Evolutionary conservation across 495 filamentous ascomycete genomes (phyloP), one percentile per base, ranked within the genome.

Genomic region (Trichoderma asperelloides): DNA sequence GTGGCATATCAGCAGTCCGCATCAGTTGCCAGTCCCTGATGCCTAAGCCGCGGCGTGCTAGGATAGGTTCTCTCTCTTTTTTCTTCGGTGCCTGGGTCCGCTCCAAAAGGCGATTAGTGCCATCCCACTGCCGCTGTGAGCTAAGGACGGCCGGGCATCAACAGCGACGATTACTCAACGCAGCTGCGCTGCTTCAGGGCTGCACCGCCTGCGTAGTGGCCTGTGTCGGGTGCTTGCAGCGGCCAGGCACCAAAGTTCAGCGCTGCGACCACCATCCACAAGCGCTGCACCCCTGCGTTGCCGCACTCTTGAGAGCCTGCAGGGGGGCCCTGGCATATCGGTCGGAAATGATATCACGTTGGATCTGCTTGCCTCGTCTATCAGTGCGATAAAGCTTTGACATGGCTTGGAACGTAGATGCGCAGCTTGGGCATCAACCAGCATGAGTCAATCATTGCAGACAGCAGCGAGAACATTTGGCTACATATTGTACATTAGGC

Each of bases 241-340:
- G 49, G n/a, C 16, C 49, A 60, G 55, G 55, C 55, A 60, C 55
- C 55, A 30, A 30, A 30, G 55, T 51, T 1, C 55, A 60, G 55
- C 25, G 55, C 15, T 25, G 13, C 55, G 27, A 11, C 9, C 55
- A 13, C 55, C 55, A 60, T 60, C 16, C 55, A 60, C 49, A 2
- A 27, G 33, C 49, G 49, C 49, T 25, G 49, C 9, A 55, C 49
- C 49, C 49, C 49, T 55, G 49, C 49, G 49, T 25, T 21, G 55
- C 27, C 12, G 55, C 55, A 30, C 25, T 60, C n/a, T 60, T 28
- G 55, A 60, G 55, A 60, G 55, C 55, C 55, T 60, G 55, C 55
- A 60, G 55, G 55, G 33, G 55, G 55, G 15, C 55, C 51, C 25
- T 13, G 25, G 55, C 23, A 60, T 2, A 27, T 15, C 55, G 9